Evolutionary conservation across 2,329 filamentous ascomycete genomes (phyloP).

Genomic region (Arthrobotrys sphaeroides): DNA sequence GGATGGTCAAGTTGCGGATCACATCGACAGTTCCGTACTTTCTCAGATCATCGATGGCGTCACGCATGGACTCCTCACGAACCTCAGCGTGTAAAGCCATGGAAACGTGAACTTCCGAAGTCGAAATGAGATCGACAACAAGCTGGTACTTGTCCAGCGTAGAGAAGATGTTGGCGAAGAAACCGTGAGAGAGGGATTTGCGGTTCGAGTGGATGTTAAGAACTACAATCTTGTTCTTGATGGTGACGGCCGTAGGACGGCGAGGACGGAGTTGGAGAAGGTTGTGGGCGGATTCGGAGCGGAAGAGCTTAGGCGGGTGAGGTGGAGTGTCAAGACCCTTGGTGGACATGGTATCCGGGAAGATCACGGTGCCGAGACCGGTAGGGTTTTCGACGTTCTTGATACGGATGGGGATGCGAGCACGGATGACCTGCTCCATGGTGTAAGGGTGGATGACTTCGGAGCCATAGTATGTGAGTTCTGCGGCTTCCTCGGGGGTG

Average conservation of each 20-base stretch:
- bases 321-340: slow-evolving; percentile 64
- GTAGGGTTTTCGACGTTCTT: slow-evolving; percentile 91
- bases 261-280: slow-evolving; percentile 66
- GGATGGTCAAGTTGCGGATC: slow-evolving; percentile 89
- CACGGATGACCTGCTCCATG: slow-evolving; percentile 94
- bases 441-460: slow-evolving; percentile 99
- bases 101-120: slow-evolving; percentile 94
- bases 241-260: slow-evolving; percentile 88
- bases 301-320: slow-evolving; percentile 56
- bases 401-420: slow-evolving; percentile 85
- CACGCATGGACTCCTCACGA: slow-evolving; percentile 71
- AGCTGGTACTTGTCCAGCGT: slow-evolving; percentile 87
- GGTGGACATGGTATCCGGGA: slow-evolving; percentile 73
- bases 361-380: slow-evolving; percentile 80
- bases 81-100: slow-evolving; percentile 91
- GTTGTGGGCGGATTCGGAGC: slow-evolving; percentile 42
- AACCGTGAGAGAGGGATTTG: slow-evolving; percentile 92
- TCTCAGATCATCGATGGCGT: slow-evolving; percentile 75
- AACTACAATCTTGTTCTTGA: slow-evolving; percentile 95
- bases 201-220: slow-evolving; percentile 99
- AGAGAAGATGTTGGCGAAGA: slow-evolving; percentile 91
- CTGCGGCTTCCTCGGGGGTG: slow-evolving; percentile 92
- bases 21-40: slow-evolving; percentile 91
- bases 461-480: slow-evolving; percentile 91
- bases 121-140: slow-evolving; percentile 95